phyloP scores from a whole-genome alignment of 805 yeast species.

The Suhomyces emberorum region DNA sequence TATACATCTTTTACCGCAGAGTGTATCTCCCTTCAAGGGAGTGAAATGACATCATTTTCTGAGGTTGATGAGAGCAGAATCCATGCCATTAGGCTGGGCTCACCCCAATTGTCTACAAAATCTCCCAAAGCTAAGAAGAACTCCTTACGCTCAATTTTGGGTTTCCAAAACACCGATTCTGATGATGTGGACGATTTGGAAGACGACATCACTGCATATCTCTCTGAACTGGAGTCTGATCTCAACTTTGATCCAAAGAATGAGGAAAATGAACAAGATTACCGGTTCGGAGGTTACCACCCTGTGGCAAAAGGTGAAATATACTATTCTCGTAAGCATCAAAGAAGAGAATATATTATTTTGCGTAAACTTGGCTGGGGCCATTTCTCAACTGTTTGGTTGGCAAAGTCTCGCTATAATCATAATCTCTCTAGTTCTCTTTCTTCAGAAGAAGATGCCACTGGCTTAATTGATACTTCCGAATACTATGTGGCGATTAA shows the following conservation, averaged over 20 bases:
- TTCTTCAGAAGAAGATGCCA: background rate
- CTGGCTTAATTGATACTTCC: conserved; percentile 1
- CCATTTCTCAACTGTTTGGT: conserved; percentile 71
- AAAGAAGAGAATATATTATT: conserved; percentile 41
- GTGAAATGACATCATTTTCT: conserved; percentile 31
- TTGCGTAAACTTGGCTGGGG: conserved; percentile 69
- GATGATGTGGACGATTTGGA: conserved; percentile 7
- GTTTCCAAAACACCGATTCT: conserved; percentile 2
- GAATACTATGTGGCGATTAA: conserved; percentile 58
- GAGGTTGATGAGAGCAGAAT: conserved; percentile 2
- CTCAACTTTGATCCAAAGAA: conserved; percentile 22
- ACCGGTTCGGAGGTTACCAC: conserved; percentile 62
- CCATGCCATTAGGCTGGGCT: background rate
- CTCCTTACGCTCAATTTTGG: conserved; percentile 6
- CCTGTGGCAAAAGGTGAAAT: conserved; percentile 56
- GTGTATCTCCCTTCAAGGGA: conserved; percentile 35
- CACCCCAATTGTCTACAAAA: background rate
- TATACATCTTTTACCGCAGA: conserved; percentile 34
- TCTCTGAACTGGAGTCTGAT: conserved; percentile 26
- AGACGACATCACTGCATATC: conserved; percentile 11
- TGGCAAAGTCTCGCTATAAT: conserved; percentile 38
- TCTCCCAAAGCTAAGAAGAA: conserved; percentile 2
- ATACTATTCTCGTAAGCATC: conserved; percentile 38
- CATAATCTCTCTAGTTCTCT: conserved; percentile 1
- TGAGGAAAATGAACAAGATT: conserved; percentile 54